Percentiles rank a stretch among this genome's conserved stretches.
These are phyloP conservation scores for Lupinus albus DNA, from an alignment of 306 rosid species.

Conservation along the genomic window DNA sequence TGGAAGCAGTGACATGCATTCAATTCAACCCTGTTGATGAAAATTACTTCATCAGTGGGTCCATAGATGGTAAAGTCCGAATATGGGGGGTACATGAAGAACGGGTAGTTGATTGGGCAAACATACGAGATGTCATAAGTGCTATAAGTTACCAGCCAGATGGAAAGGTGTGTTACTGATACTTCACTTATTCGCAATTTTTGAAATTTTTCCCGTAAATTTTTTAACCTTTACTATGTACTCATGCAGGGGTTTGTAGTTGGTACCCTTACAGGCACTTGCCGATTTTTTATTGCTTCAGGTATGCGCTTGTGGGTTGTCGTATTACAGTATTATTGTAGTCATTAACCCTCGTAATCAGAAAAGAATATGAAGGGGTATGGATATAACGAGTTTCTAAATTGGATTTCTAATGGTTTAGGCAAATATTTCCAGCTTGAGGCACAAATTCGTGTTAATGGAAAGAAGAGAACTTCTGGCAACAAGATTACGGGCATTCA, in stretches of 20 bases:
- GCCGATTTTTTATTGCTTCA: constrained; percentile 70
- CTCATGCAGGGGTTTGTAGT: constrained; percentile 72
- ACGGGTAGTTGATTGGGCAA: constrained; percentile 92
- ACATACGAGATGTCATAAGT: constrained; percentile 70
- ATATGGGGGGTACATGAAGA: constrained; percentile 76
- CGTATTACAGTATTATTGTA: neutral
- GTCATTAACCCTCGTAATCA: neutral
- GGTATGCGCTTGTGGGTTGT: constrained; percentile 48
- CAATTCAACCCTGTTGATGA: constrained; percentile 81
- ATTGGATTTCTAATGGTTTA: constrained; percentile 44
- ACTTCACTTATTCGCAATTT: constrained; percentile 3
- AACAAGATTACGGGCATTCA: constrained; percentile 87
- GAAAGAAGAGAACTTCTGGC: constrained; percentile 65
- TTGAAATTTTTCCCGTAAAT: neutral
- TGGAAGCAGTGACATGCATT: constrained; percentile 79
- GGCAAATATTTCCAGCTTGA: constrained; percentile 62
- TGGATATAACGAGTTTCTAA: constrained; percentile 38
- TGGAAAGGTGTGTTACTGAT: constrained; percentile 64
- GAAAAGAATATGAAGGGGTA: neutral
- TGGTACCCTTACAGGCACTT: constrained; percentile 74
- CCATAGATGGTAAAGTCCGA: constrained; percentile 87
- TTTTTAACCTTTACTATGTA: constrained; percentile 33
- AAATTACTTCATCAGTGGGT: constrained; percentile 84
- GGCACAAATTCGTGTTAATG: constrained; percentile 50
- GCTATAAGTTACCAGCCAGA: constrained; percentile 79